Conservation (phyloP, 2,329 filamentous ascomycete genomes). For the Arthroderma uncinatum region DNA sequence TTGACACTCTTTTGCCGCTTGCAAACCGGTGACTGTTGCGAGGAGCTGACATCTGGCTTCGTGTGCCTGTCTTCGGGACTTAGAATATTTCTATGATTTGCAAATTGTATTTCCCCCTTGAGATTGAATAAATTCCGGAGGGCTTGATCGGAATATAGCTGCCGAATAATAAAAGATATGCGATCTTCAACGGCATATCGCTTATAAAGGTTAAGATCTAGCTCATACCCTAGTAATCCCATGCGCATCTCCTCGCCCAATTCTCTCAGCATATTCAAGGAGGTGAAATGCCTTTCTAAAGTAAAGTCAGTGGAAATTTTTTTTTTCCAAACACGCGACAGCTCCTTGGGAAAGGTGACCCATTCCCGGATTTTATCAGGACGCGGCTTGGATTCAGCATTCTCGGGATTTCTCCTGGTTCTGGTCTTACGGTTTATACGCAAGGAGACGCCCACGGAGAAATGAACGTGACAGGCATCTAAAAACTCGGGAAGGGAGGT, state of each 20-base stretch:
- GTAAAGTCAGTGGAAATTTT: background rate
- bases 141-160: background rate
- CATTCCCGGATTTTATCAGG: conserved; percentile 9
- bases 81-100: conserved; percentile 12
- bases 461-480: conserved; percentile 9
- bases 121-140: conserved; percentile 7
- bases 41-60: background rate
- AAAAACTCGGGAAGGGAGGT: conserved; percentile 10
- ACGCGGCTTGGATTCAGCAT: conserved; percentile 9
- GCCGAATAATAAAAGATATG: conserved; percentile 5
- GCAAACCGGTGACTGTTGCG: background rate
- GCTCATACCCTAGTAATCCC: conserved; percentile 7
- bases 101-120: conserved; percentile 7
- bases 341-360: conserved; percentile 3
- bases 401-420: conserved; percentile 9
- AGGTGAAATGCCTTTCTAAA: conserved; percentile 6
- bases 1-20: conserved; percentile 13
- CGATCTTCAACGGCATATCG: conserved; percentile 5
- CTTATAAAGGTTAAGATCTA: conserved; percentile 10
- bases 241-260: conserved; percentile 2
- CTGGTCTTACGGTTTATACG: background rate
- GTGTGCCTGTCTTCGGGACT: background rate
- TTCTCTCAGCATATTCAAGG: conserved; percentile 6
- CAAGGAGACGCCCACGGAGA: conserved; percentile 7
- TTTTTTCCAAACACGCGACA: conserved; percentile 5